These are phyloP conservation scores for Arabidopsis hybrid DNA, from an alignment of 441 rosid species.

Conservation along the genomic window DNA sequence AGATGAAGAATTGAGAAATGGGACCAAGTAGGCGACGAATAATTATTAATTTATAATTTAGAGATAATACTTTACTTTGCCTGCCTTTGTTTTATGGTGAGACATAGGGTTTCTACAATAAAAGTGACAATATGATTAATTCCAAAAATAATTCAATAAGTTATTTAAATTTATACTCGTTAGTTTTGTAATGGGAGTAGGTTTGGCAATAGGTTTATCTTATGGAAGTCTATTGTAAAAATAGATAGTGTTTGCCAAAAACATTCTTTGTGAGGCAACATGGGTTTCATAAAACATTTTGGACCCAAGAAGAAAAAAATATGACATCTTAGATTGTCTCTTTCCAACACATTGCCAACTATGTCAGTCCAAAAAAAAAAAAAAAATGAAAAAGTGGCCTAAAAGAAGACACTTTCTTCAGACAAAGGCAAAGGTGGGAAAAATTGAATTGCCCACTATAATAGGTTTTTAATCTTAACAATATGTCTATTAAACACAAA, in stretches of 20 bases:
- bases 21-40: slow-evolving; percentile 29
- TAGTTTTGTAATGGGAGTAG: slow-evolving; percentile 24
- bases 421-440: slow-evolving; percentile 61
- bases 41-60: slow-evolving; percentile 22
- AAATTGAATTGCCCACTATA: slow-evolving; percentile 44
- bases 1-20: slow-evolving; percentile 16
- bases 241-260: slow-evolving; percentile 31
- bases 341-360: slow-evolving; percentile 51
- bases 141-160: not conserved
- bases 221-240: slow-evolving; percentile 27
- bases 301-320: slow-evolving; percentile 22
- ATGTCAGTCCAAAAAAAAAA: slow-evolving; percentile 38
- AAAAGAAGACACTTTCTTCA: slow-evolving; percentile 58
- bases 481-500: not conserved
- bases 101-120: slow-evolving; percentile 37
- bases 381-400: slow-evolving; percentile 32
- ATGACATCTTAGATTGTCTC: slow-evolving; percentile 45
- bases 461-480: slow-evolving; percentile 37
- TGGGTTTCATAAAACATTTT: slow-evolving; percentile 35
- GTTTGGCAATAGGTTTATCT: slow-evolving; percentile 32
- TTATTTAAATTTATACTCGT: slow-evolving; percentile 7
- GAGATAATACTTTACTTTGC: slow-evolving; percentile 62
- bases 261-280: slow-evolving; percentile 43
- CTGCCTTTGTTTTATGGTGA: slow-evolving; percentile 36
- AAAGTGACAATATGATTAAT: slow-evolving; percentile 24